Conservation (phyloP, 257 asterid genomes). For the Striga asiatica region DNA sequence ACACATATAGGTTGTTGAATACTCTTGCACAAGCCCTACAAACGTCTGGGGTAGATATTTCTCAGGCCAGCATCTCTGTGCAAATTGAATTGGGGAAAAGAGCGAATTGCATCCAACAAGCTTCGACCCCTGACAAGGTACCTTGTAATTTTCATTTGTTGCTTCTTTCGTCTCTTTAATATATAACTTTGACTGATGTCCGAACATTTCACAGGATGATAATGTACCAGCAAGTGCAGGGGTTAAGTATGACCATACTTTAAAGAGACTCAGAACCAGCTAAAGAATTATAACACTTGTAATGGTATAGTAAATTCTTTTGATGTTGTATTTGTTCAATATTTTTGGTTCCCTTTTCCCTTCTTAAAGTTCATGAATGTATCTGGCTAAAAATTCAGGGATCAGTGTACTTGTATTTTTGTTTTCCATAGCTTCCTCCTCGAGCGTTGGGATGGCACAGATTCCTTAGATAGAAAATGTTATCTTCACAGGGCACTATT, state of each 20-base stretch:
- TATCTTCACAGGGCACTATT: too few relatives aligned
- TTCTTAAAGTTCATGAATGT: constrained; percentile 14
- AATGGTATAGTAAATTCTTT: constrained; percentile 30
- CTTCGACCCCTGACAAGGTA: constrained; percentile 55
- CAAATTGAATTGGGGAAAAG: constrained; percentile 78
- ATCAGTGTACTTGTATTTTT: too few relatives aligned
- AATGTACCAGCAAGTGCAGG: constrained; percentile 29
- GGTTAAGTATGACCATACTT: constrained; percentile 42
- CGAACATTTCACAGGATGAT: constrained; percentile 28
- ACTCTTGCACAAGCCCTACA: constrained; percentile 73
- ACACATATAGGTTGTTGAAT: constrained; percentile 56
- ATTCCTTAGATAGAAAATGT: too few relatives aligned
- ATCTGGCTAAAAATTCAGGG: too few relatives aligned
- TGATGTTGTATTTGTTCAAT: constrained; percentile 31
- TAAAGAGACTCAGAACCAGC: constrained; percentile 66
- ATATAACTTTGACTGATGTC: neutral
- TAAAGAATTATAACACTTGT: constrained; percentile 30
- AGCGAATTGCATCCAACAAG: constrained; percentile 32
- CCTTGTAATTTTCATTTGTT: neutral
- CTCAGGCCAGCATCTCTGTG: constrained; percentile 79
- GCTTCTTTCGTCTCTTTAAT: neutral
- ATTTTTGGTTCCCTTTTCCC: constrained; percentile 21
- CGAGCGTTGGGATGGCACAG: too few relatives aligned
- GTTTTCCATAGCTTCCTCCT: too few relatives aligned
- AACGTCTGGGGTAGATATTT: constrained; percentile 72